Evolutionary conservation across 2,329 filamentous ascomycete species (phyloP).

Genomic region (Coniochaeta ligniaria): DNA sequence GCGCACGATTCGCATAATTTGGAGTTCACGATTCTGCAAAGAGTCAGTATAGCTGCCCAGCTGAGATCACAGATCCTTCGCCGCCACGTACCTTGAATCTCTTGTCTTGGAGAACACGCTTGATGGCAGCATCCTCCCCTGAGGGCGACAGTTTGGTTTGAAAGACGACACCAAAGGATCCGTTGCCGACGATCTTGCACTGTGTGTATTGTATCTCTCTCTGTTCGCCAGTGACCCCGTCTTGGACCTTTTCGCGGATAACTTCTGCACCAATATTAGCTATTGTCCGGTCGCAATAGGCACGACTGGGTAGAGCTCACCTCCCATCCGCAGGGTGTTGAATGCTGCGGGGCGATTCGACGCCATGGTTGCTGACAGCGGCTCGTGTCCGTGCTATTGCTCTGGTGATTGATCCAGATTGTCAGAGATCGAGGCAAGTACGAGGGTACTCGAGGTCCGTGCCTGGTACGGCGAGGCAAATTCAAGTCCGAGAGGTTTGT

Average conservation of each 20-base stretch:
- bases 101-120: constrained; percentile 97
- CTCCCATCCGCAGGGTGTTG: constrained; percentile 86
- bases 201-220: constrained; percentile 97
- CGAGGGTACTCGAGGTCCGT: not conserved
- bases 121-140: constrained; percentile 97
- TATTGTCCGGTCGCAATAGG: not conserved
- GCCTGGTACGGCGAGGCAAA: not conserved
- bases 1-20: constrained; percentile 99
- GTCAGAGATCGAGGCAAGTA: not conserved
- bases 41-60: not conserved
- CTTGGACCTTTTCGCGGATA: constrained; percentile 97
- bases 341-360: constrained; percentile 89
- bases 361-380: constrained; percentile 55
- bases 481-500: not conserved
- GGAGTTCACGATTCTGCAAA: constrained; percentile 86
- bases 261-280: constrained; percentile 58
- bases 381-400: constrained; percentile 16
- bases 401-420: constrained; percentile 5
- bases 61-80: not conserved
- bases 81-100: constrained; percentile 77
- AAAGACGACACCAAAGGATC: constrained; percentile 97
- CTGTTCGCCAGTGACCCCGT: constrained; percentile 93
- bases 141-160: constrained; percentile 98
- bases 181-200: constrained; percentile 99
- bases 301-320: constrained; percentile 48